phyloP scores from a whole-genome alignment of 1,139 yeast genomes.

The Pichia inconspicua region DNA sequence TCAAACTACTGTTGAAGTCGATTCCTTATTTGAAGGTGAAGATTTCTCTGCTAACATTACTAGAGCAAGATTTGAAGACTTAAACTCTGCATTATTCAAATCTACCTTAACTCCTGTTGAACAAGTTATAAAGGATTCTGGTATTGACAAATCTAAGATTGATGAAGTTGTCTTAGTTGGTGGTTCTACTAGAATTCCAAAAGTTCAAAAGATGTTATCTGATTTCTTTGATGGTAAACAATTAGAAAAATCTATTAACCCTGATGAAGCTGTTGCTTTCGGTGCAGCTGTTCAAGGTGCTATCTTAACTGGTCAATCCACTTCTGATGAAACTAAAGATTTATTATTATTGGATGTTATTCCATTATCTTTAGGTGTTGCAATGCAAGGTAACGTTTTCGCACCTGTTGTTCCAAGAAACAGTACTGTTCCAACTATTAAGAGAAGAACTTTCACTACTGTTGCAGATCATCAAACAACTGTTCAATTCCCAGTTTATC shows the following conservation, averaged over 20 bases:
- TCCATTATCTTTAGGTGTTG: slow-evolving; percentile 98
- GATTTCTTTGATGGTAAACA: slow-evolving; percentile 88
- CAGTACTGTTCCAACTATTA: slow-evolving; percentile 99
- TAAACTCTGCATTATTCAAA: slow-evolving; percentile 78
- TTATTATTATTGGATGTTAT: slow-evolving; percentile 95
- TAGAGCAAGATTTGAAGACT: slow-evolving; percentile 88
- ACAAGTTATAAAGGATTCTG: slow-evolving; percentile 77
- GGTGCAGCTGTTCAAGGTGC: slow-evolving; percentile 99
- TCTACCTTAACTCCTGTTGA: slow-evolving; percentile 80
- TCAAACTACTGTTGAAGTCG: slow-evolving; percentile 81
- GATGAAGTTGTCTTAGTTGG: slow-evolving; percentile 85
- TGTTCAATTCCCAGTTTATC: slow-evolving; percentile 99
- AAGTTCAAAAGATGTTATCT: slow-evolving; percentile 78
- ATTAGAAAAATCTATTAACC: slow-evolving; percentile 93
- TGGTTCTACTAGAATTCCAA: slow-evolving; percentile 93
- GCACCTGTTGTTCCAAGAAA: slow-evolving; percentile 99
- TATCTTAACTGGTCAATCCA: slow-evolving; percentile 88
- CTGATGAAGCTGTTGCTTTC: slow-evolving; percentile 98
- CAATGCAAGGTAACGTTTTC: slow-evolving; percentile 99
- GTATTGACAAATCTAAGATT: slow-evolving; percentile 68
- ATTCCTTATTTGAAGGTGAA: slow-evolving; percentile 72
- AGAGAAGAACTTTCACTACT: slow-evolving; percentile 99
- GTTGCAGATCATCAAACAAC: slow-evolving; percentile 99
- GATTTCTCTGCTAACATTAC: slow-evolving; percentile 77
- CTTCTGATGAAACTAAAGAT: slow-evolving; percentile 96